Base-by-base conservation (phyloP, 129 eudicot species). In the Silybum marianum region DNA sequence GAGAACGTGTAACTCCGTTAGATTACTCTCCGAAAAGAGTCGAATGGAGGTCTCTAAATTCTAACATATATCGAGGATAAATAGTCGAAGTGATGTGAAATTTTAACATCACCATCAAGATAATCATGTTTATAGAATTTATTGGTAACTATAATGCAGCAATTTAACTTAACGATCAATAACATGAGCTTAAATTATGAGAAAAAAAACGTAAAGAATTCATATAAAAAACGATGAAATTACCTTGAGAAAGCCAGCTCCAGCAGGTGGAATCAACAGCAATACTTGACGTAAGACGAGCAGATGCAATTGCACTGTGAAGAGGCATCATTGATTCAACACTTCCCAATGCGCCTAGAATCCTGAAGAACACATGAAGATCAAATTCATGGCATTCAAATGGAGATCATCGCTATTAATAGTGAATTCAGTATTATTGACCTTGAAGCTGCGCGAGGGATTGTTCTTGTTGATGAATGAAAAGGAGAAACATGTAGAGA, bases 211-310 rank as follows among this genome's bases (percentile, higher is more conserved):
- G n/a, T n/a, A 54, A 16, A 14, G 34, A 30, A 18, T 32, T 65
- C 16, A 60, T 23, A 9, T 21, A 75, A 69, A 26, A 16, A 38
- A 13, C 12, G 30, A 26, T 26, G 68, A 2, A 65, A 2, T 54
- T 46, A 93, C 95, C 97, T 86, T 85, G 95, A 77, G 97, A 93
- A 84, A 93, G 93, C 86, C 83, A 84, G 86, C 96, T 93, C 96
- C 95, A 93, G 84, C 90, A 90, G 80, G 93, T 46, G 73, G 93
- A 86, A 62, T 90, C 88, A 72, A 83, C 78, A 18, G 91, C 93
- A 70, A 89, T 84, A 68, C 68, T 88, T 9, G 97, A 89, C 75
- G 25, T 90, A 71, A 93, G 90, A 75, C 93, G 93, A 87, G 97
- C 93, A 38, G 93, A 82, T 38, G 96, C 97, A 78, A 90, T 86